Percentiles rank a stretch among this genome's conserved stretches.
Conservation (phyloP, 192 early-diverging fungal species). For the Coemansia sp. region DNA sequence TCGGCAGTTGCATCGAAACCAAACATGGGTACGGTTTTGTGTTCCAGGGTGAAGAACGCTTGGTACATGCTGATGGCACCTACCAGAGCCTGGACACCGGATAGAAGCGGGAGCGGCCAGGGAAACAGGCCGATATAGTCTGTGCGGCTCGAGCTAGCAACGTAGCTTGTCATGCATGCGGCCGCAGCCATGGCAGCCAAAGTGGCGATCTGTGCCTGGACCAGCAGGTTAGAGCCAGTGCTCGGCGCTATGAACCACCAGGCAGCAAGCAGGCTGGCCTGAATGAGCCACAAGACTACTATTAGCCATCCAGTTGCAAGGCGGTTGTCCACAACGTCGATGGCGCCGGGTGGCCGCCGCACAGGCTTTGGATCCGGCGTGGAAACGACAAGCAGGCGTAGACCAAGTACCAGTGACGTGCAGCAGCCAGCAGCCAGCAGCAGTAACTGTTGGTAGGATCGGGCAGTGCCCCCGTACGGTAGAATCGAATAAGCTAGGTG, state of each 20-base stretch:
- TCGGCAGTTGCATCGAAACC: slow-evolving; percentile 17
- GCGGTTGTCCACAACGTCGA: slow-evolving; percentile 27
- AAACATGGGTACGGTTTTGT: slow-evolving; percentile 9
- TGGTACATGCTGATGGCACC: slow-evolving; percentile 21
- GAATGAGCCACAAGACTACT: background rate
- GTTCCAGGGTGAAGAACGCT: slow-evolving; percentile 28
- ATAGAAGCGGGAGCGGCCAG: slow-evolving; percentile 13
- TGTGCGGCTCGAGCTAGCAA: slow-evolving; percentile 8
- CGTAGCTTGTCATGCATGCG: background rate
- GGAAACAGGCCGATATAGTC: slow-evolving; percentile 25
- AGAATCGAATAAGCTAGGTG: too few species aligned
- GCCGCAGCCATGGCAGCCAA: slow-evolving; percentile 3
- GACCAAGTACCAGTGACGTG: slow-evolving; percentile 3
- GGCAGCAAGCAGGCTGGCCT: slow-evolving; percentile 6
- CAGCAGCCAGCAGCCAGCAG: too few species aligned
- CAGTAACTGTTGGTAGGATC: too few species aligned
- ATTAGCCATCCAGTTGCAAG: slow-evolving; percentile 1
- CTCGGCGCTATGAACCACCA: slow-evolving; percentile 1
- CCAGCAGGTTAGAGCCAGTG: background rate
- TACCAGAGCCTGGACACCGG: slow-evolving; percentile 3
- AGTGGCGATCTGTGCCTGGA: slow-evolving; percentile 6
- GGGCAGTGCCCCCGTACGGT: too few species aligned
- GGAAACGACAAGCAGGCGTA: background rate
- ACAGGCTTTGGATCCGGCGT: slow-evolving; percentile 6
- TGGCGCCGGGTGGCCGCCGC: slow-evolving; percentile 21